Evolutionary conservation across 108 stramenopile genomes (phyloP).

Genomic region (Bacterosira constricta): DNA sequence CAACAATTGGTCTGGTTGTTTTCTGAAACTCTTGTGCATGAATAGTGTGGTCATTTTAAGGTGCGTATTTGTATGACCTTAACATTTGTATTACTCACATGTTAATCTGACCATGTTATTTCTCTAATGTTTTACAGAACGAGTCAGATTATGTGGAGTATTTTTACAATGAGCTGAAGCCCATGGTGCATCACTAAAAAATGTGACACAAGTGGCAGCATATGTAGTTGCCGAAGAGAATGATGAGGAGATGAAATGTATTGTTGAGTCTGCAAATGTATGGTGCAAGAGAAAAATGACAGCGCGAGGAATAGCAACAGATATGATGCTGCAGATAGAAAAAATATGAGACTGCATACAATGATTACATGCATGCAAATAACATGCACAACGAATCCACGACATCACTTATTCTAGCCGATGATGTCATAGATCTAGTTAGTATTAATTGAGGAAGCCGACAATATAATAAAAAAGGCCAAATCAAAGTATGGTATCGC

Average conservation of each 20-base stretch:
- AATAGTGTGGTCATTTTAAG: slow-evolving; percentile 30
- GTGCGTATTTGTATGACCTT: not conserved
- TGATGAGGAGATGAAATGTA: not conserved
- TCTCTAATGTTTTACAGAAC: not conserved
- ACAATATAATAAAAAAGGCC: too few species aligned
- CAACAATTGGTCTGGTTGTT: slow-evolving; percentile 33
- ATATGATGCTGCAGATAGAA: not conserved
- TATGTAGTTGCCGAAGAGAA: not conserved
- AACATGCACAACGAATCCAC: not conserved
- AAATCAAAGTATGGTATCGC: too few species aligned
- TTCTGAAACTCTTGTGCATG: slow-evolving; percentile 28
- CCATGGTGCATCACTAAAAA: not conserved
- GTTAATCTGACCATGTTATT: not conserved
- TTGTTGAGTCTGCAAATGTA: not conserved
- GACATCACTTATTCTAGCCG: not conserved
- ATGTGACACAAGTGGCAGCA: not conserved
- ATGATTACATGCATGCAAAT: not conserved
- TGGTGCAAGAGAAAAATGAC: not conserved
- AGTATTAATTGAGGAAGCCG: too few species aligned
- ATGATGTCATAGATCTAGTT: not conserved
- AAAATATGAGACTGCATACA: not conserved
- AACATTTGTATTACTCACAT: too few species aligned
- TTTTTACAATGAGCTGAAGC: not conserved
- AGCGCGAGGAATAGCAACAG: not conserved
- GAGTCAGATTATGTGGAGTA: not conserved